A percentile compares a stretch with the other conserved stretches of the same genome.
These are phyloP conservation scores for Termitomyces sp. DNA, from an alignment of 768 basidiomycete species.

Conservation along the genomic window DNA sequence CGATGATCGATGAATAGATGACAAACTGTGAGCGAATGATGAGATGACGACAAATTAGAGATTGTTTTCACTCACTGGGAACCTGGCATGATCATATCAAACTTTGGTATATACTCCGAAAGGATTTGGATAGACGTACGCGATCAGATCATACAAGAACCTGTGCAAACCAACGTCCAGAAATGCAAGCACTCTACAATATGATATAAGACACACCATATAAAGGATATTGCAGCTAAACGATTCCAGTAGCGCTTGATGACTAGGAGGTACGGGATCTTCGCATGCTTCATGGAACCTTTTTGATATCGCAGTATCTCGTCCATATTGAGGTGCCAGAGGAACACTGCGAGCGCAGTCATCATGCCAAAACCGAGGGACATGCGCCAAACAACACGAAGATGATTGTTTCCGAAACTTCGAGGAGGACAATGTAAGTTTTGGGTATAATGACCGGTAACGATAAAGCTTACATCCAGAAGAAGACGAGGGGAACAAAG, in stretches of 20 bases:
- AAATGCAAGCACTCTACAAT: neutral
- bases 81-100: conserved; percentile 27
- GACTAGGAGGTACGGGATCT: conserved; percentile 72
- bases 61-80: conserved; percentile 43
- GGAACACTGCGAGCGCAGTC: conserved; percentile 70
- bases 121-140: conserved; percentile 31
- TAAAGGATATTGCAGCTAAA: conserved; percentile 66
- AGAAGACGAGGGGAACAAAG: conserved; percentile 79
- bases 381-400: conserved; percentile 80
- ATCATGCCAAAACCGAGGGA: conserved; percentile 80
- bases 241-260: conserved; percentile 73
- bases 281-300: conserved; percentile 70
- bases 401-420: conserved; percentile 72
- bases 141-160: conserved; percentile 81
- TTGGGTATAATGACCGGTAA: neutral
- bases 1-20: conserved; percentile 72
- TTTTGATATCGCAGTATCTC: conserved; percentile 71
- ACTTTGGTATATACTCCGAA: neutral
- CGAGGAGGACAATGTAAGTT: neutral
- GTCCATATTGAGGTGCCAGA: conserved; percentile 83
- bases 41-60: neutral
- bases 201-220: conserved; percentile 46
- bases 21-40: conserved; percentile 46
- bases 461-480: conserved; percentile 65
- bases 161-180: conserved; percentile 15